Conservation (phyloP, 2,329 filamentous ascomycete species). For the Alternaria alternata region DNA sequence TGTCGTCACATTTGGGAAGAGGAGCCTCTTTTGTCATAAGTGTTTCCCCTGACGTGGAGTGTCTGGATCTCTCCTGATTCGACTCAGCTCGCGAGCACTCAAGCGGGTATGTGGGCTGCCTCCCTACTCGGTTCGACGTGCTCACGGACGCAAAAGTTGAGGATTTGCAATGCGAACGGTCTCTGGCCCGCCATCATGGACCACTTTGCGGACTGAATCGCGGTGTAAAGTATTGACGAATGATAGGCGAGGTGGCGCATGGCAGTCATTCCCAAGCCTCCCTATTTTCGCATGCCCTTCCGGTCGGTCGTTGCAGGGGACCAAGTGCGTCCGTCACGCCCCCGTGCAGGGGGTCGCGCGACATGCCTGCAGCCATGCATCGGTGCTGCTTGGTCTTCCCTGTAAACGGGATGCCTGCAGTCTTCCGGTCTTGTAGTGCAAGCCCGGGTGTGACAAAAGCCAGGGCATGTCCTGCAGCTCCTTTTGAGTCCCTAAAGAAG, state of each 20-base stretch:
- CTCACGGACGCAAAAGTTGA: slow-evolving; percentile 13
- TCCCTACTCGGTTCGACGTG: slow-evolving; percentile 13
- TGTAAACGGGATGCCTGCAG: slow-evolving; percentile 29
- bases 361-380: slow-evolving; percentile 28
- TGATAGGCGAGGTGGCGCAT: slow-evolving; percentile 24
- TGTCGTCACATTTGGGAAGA: background rate
- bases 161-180: slow-evolving; percentile 30
- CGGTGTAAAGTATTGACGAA: slow-evolving; percentile 29
- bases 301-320: slow-evolving; percentile 27
- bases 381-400: slow-evolving; percentile 23
- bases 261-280: slow-evolving; percentile 23
- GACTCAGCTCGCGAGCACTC: slow-evolving; percentile 8
- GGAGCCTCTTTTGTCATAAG: background rate
- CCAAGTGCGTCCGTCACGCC: slow-evolving; percentile 19
- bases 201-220: slow-evolving; percentile 9
- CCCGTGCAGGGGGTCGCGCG: slow-evolving; percentile 29
- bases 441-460: slow-evolving; percentile 7
- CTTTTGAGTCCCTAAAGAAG: slow-evolving; percentile 16
- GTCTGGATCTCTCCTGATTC: slow-evolving; percentile 17
- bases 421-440: slow-evolving; percentile 8
- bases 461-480: slow-evolving; percentile 10
- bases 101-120: slow-evolving; percentile 8
- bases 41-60: slow-evolving; percentile 6
- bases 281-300: slow-evolving; percentile 28
- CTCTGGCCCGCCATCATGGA: slow-evolving; percentile 27